Evolutionary conservation across 345 rosid species (phyloP), one percentile per base, ranked within the genome.

Genomic region (Citrus sp.): DNA sequence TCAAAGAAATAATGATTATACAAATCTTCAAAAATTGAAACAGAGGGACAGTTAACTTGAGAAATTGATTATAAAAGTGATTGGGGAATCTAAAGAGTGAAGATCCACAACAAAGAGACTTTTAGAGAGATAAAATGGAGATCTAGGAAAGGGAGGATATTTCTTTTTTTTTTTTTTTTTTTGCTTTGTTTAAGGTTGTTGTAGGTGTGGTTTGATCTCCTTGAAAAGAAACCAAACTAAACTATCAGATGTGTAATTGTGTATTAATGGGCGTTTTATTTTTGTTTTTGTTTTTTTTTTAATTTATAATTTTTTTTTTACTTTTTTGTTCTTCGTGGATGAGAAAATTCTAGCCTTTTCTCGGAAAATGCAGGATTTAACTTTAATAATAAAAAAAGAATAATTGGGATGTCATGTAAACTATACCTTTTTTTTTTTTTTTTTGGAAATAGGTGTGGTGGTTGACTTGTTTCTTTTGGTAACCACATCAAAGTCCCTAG

Each of bases 271-370:
- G 34, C 27, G 63, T 6, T 77, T 10, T 58, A 70, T 34, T 68
- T 42, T 56, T 25, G 35, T 46, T 75, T 49, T 56, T 66, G n/a
- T 59, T 9, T 4, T 74, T 7, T 27, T 27, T 27, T 27, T 27
- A 27, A 27, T 27, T 63, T 66, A 5, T 32, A 4, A 3, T 34
- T 34, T 68, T 40, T 46, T 75, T 49, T 67, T 46, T 51, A 10
- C 3, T 37, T 7, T 49, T 79, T 79, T 54, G 22, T 81, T 76
- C 83, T 79, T 74, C 83, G 72, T 75, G 65, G 80, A 76, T 64
- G 89, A 83, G 87, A 79, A 82, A 77, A 81, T n/a, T 46, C 72
- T 68, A 79, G 76, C 70, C 72, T 83, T 81, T 77, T 79, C 82
- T 80, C 56, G 82, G 83, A 75, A 83, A 79, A 79, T 81, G 76